These are phyloP conservation scores for Exophiala aquamarina DNA, from an alignment of 2,329 filamentous ascomycete genomes.

Conservation along the genomic window DNA sequence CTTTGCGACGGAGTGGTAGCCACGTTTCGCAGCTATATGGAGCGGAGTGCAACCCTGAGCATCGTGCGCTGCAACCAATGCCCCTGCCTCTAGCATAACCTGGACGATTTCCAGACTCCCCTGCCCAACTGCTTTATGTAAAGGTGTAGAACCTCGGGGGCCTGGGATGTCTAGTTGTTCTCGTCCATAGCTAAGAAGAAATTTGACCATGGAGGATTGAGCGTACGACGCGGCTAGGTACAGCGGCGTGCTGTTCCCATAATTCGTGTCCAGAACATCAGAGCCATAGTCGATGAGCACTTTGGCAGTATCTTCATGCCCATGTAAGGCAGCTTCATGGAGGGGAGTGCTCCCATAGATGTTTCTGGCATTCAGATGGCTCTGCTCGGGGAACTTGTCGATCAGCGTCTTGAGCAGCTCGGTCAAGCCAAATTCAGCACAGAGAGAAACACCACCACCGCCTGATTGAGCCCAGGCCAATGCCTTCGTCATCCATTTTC, in stretches of 20 bases:
- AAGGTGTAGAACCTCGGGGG: conserved; percentile 25
- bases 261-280: conserved; percentile 18
- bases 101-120: conserved; percentile 30
- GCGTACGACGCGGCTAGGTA: conserved; percentile 25
- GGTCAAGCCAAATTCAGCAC: conserved; percentile 22
- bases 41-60: conserved; percentile 21
- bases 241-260: conserved; percentile 22
- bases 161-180: conserved; percentile 21
- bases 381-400: conserved; percentile 4
- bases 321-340: conserved; percentile 23
- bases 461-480: conserved; percentile 22
- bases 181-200: conserved; percentile 21
- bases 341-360: conserved; percentile 26
- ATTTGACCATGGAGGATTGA: conserved; percentile 15
- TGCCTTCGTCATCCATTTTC: conserved; percentile 16
- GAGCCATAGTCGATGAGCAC: conserved; percentile 24
- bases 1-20: conserved; percentile 17
- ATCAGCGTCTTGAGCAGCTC: conserved; percentile 22
- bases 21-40: conserved; percentile 24
- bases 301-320: conserved; percentile 20
- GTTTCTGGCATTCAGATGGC: conserved; percentile 31
- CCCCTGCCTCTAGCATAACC: conserved; percentile 27
- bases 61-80: conserved; percentile 27
- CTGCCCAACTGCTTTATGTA: conserved; percentile 30
- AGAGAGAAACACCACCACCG: conserved; percentile 25